Percentiles rank a stretch among this genome's conserved stretches.
phyloP scores from a whole-genome alignment of 73 alveolate genomes.

The Stentor coeruleus region DNA sequence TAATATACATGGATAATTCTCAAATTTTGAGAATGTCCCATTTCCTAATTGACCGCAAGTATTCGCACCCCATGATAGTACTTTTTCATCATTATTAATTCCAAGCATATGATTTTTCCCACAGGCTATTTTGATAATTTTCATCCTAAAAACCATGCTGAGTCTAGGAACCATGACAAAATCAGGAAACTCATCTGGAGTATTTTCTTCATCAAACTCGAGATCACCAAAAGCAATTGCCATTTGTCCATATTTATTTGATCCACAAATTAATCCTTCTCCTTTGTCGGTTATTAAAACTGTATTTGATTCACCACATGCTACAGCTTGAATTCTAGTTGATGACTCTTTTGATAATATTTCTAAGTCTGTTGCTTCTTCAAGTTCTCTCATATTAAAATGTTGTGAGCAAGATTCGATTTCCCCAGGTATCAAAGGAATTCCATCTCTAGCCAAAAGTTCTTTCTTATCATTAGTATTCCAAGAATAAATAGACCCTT shows the following conservation, averaged over 20 bases:
- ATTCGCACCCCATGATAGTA: conserved; percentile 75
- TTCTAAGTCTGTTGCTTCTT: background rate
- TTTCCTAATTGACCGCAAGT: conserved; percentile 15
- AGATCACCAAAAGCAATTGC: background rate
- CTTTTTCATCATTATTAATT: conserved; percentile 49
- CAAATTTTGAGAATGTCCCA: background rate
- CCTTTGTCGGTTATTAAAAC: background rate
- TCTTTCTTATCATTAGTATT: background rate
- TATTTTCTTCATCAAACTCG: background rate
- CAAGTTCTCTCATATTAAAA: background rate
- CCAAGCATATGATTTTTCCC: conserved; percentile 81
- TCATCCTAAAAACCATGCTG: background rate
- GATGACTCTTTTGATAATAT: background rate
- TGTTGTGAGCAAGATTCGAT: background rate
- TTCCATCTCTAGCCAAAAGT: background rate
- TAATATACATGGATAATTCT: background rate
- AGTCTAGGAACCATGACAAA: background rate
- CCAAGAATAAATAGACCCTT: conserved; percentile 14
- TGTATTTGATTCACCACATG: background rate
- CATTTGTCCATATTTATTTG: background rate
- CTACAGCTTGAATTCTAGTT: background rate
- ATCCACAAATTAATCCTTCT: background rate
- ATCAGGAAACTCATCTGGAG: background rate
- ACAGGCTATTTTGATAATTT: conserved; percentile 29
- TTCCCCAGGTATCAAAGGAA: background rate